Conservation (phyloP, 2,329 filamentous ascomycete species). For the Drechslera avenae region DNA sequence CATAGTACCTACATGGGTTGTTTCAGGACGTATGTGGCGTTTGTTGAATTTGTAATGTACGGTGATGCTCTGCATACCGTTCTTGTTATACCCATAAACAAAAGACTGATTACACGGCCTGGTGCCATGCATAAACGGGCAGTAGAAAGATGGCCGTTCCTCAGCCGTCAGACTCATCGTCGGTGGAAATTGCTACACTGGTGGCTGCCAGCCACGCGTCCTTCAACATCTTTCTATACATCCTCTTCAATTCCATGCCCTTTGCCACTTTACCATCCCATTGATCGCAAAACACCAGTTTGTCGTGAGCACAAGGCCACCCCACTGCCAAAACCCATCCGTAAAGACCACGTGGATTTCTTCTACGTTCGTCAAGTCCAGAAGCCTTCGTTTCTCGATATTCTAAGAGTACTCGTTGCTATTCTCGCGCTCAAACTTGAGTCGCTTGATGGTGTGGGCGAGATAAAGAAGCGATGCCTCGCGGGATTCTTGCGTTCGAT, state of each 20-base stretch:
- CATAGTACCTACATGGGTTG: no score
- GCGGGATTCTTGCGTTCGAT: neutral
- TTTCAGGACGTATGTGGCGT: no score
- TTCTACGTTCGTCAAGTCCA: neutral
- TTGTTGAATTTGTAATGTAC: no score
- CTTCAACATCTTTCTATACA: conserved; percentile 11
- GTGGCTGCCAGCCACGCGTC: neutral
- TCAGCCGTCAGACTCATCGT: neutral
- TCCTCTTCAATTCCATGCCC: conserved; percentile 11
- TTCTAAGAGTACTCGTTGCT: neutral
- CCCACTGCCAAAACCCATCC: conserved; percentile 9
- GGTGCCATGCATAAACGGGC: no score
- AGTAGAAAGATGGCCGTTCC: no score
- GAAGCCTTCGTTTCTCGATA: neutral
- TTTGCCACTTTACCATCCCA: conserved; percentile 14
- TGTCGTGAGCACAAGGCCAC: conserved; percentile 8
- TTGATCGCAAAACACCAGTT: conserved; percentile 8
- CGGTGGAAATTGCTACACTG: neutral
- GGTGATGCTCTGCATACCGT: no score
- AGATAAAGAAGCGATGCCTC: conserved; percentile 1
- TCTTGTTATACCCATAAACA: no score
- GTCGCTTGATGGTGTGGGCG: conserved; percentile 10
- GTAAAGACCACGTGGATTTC: conserved; percentile 13
- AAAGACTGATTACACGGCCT: no score
- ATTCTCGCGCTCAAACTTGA: conserved; percentile 7